Percentiles rank a stretch among this genome's conserved stretches.
phyloP scores from a whole-genome alignment of 169 alveolate genomes.

The Perkinsus marinus region DNA sequence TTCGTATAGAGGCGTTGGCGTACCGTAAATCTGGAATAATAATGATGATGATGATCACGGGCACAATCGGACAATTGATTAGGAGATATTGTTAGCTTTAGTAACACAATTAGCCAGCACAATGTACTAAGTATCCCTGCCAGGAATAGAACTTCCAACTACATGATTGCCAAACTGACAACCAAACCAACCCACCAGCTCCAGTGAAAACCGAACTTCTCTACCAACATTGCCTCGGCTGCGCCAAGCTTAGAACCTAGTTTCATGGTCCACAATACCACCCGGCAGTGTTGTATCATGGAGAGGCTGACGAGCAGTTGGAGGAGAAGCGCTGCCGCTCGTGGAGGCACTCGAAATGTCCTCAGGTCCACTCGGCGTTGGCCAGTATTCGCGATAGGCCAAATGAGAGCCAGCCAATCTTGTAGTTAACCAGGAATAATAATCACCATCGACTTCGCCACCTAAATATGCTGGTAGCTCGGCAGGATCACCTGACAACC shows the following conservation, averaged over 20 bases:
- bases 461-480: not conserved
- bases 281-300: not conserved
- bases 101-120: no score
- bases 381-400: not conserved
- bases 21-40: no score
- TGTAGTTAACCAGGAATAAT: not conserved
- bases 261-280: not conserved
- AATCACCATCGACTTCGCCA: not conserved
- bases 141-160: no score
- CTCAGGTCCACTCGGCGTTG: not conserved
- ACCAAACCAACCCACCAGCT: no score
- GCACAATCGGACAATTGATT: no score
- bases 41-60: no score
- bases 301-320: not conserved
- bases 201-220: no score
- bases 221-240: no score
- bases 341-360: not conserved
- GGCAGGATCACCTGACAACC: not conserved
- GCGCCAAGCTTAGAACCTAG: not conserved
- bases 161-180: no score
- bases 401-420: not conserved
- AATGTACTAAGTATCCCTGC: no score
- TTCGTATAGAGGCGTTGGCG: no score
- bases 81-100: no score
- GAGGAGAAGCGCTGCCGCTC: not conserved